Base-by-base conservation (phyloP, 2,329 filamentous ascomycete genomes). In the Aciculosporium take region DNA sequence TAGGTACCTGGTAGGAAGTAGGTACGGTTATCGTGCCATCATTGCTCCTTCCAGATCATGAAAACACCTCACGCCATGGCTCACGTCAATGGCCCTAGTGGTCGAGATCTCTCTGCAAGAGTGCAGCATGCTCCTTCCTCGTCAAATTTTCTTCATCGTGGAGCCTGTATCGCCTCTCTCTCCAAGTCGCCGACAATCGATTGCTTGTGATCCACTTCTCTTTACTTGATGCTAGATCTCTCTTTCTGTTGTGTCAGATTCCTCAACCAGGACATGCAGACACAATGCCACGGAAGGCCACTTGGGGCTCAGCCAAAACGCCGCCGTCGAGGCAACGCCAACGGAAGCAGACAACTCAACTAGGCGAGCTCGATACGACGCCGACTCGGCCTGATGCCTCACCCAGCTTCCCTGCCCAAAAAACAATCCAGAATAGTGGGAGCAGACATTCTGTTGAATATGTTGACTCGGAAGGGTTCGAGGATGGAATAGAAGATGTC, bases 341-440 rank as follows among this genome's bases (percentile, higher is more conserved):
- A 27, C 45, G 42, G 17, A 46, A 42, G 12, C 12, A 40, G 31
- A 29, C 48, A 9, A 49, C 49, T 0, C 41, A 50, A 30, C 50
- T 62, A 15, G 50, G 52, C 2, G 45, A 61, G 40, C 50, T 62
- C 3, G 57, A 62, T 6, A 58, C 56, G 2, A 59, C 59, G 5
- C 56, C 59, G 5, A 60, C 53, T n/a, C 53, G 43, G 8, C 48
- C 51, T 35, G 37, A 50, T 7, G 46, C 50, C 35, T 50, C 50
- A 31, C 47, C 43, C 13, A 38, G 8, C 8, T 13, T 4, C 7
- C 28, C 38, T 6, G 20, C 10, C 13, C 17, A 29, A 2, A 28
- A 5, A n/a, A 17, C n/a, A n/a, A 5, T 7, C 12, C 13, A 13
- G 4, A 21, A 21, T 29, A 25, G 18, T 27, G 20, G 10, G 7